Percentiles rank a stretch among this genome's conserved stretches.
phyloP scores from a whole-genome alignment of 2,329 filamentous ascomycete genomes.

The Peltaster fructicola region DNA sequence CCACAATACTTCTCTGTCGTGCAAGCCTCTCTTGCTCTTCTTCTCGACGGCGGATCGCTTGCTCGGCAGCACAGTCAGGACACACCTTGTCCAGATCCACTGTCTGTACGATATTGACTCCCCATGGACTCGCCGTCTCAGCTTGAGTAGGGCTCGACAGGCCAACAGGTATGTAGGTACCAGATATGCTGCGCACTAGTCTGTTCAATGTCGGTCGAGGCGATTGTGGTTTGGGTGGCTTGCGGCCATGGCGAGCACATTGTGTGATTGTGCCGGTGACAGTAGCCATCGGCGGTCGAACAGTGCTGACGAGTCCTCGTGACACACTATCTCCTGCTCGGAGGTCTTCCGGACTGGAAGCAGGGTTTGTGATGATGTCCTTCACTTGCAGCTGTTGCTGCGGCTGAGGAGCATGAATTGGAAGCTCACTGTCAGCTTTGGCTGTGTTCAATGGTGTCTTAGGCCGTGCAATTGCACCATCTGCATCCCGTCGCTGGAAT shows the following conservation, averaged over 20 bases:
- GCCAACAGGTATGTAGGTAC: constrained; percentile 15
- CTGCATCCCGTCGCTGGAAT: constrained; percentile 10
- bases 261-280: constrained; percentile 11
- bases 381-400: background rate
- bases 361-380: background rate
- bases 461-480: constrained; percentile 8
- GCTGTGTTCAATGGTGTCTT: constrained; percentile 12
- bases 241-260: constrained; percentile 17
- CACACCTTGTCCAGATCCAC: constrained; percentile 13
- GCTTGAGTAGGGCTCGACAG: constrained; percentile 10
- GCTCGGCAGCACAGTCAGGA: constrained; percentile 17
- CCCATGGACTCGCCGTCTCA: constrained; percentile 17
- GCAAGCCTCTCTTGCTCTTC: constrained; percentile 2
- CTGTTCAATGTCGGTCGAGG: constrained; percentile 13
- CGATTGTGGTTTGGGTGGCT: constrained; percentile 4
- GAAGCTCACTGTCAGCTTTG: constrained; percentile 6
- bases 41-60: constrained; percentile 12
- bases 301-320: constrained; percentile 1
- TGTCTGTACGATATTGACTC: constrained; percentile 5
- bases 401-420: constrained; percentile 11
- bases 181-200: constrained; percentile 12
- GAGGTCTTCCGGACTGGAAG: constrained; percentile 1
- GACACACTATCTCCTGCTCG: constrained; percentile 2
- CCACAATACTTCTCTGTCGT: constrained; percentile 1
- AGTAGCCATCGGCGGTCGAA: constrained; percentile 6